phyloP scores from a whole-genome alignment of 495 filamentous ascomycete species.

The Xylaria castorea region DNA sequence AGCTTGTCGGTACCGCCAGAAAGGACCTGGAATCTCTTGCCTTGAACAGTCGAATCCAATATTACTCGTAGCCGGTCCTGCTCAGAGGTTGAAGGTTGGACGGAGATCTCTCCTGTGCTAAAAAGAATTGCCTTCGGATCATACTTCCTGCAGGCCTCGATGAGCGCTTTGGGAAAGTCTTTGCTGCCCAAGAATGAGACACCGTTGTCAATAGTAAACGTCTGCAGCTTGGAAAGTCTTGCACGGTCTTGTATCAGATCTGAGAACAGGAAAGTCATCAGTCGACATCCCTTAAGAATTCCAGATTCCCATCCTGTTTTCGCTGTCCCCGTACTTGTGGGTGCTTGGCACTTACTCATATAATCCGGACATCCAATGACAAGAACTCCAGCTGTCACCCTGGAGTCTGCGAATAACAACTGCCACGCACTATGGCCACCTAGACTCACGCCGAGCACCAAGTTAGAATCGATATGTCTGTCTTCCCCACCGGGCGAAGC shows the following conservation, averaged over 20 bases:
- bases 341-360: constrained; percentile 53
- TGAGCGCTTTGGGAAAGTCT: constrained; percentile 73
- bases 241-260: constrained; percentile 80
- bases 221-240: constrained; percentile 69
- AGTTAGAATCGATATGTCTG: constrained; percentile 66
- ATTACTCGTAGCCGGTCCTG: constrained; percentile 53
- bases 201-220: constrained; percentile 62
- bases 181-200: constrained; percentile 72
- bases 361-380: constrained; percentile 93
- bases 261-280: constrained; percentile 28
- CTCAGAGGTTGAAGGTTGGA: constrained; percentile 25
- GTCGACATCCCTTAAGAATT: constrained; percentile 2
- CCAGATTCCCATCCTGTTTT: not conserved
- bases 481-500: constrained; percentile 27
- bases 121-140: constrained; percentile 77
- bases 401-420: constrained; percentile 74
- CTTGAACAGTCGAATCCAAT: constrained; percentile 60
- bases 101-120: constrained; percentile 51
- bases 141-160: constrained; percentile 64
- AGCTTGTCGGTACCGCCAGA: constrained; percentile 81
- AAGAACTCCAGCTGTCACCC: constrained; percentile 75
- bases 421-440: constrained; percentile 93
- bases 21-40: constrained; percentile 80
- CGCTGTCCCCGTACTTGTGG: not conserved
- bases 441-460: constrained; percentile 82